Evolutionary conservation across 2,329 filamentous ascomycete genomes (phyloP).

Genomic region (Pseudogymnoascus sp.): DNA sequence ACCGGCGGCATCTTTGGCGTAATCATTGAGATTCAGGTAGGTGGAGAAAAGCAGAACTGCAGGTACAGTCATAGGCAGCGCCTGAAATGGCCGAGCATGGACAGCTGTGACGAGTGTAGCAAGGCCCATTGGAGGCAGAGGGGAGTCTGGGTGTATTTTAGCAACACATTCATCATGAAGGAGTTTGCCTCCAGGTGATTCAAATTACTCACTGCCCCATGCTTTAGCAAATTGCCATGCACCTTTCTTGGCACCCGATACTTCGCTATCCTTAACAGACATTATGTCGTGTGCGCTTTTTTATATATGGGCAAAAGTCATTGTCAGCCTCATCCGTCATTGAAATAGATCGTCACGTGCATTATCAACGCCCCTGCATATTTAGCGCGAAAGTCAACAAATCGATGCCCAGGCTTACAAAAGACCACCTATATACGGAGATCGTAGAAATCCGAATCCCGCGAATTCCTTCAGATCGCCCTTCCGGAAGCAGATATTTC

Average conservation of each 20-base stretch:
- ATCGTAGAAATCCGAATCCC: not conserved
- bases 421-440: slow-evolving; percentile 8
- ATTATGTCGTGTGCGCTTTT: slow-evolving; percentile 16
- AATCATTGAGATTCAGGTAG: slow-evolving; percentile 57
- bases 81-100: slow-evolving; percentile 58
- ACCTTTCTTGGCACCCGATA: slow-evolving; percentile 31
- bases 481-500: not conserved
- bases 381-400: slow-evolving; percentile 7
- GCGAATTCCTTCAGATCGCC: slow-evolving; percentile 10
- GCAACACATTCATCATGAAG: not conserved
- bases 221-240: slow-evolving; percentile 39
- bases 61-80: slow-evolving; percentile 60
- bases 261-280: slow-evolving; percentile 19
- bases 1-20: slow-evolving; percentile 56
- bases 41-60: slow-evolving; percentile 58
- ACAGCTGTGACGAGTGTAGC: slow-evolving; percentile 61
- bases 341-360: slow-evolving; percentile 5
- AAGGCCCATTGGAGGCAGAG: slow-evolving; percentile 56
- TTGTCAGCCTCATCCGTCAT: slow-evolving; percentile 7
- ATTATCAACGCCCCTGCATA: slow-evolving; percentile 7
- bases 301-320: slow-evolving; percentile 3
- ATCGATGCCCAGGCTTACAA: slow-evolving; percentile 5
- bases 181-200: not conserved
- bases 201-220: slow-evolving; percentile 42
- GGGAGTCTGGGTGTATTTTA: slow-evolving; percentile 43